Base-by-base conservation (phyloP, 306 rosid genomes). In the Biancaea sappan region DNA sequence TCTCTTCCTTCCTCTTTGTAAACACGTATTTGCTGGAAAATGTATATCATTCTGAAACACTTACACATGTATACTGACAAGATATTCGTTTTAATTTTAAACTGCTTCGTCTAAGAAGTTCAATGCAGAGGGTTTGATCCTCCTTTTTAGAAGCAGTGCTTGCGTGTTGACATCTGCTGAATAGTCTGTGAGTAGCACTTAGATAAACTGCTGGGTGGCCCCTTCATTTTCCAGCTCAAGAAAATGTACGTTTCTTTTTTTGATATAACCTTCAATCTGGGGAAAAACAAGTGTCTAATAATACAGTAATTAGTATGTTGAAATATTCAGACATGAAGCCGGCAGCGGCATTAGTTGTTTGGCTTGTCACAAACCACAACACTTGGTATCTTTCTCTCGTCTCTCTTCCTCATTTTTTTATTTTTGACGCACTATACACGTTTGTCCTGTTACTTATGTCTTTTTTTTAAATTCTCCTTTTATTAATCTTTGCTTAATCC, bases 361-460 rank as follows among this genome's bases (percentile, higher is more conserved):
- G 68, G 60, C 24, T 19, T 46, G 43, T 37, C 35, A 8, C 52
- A 25, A 51, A 34, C 24, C 48, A 14, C 19, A 77, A 63, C 25
- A 31, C 4, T 15, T 46, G 51, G 69, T 34, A 41, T 51, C 46
- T 72, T 66, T 47, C 38, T 71, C 29, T 35, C 48, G 59, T 57
- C 21, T 38, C 37, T 7, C 22, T 37, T 1, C 2, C 28, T 62
- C 3, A 15, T 26, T 41, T 70, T 52, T 62, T 18, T 70, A 34
- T 43, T 62, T 26, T 63, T 71, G 25, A 53, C 38, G 16, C 32
- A 50, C 5, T 1, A 22, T 15, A 19, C 44, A 4, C 24, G 24
- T 25, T 74, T 69, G 81, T 59, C 76, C 15, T 38, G 15, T 57
- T 50, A 53, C 61, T 65, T 38, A 38, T 56, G 77, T 48, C 76